Evolutionary conservation across 2,329 filamentous ascomycete species (phyloP).

Genomic region (Harringtonia aguacate): DNA sequence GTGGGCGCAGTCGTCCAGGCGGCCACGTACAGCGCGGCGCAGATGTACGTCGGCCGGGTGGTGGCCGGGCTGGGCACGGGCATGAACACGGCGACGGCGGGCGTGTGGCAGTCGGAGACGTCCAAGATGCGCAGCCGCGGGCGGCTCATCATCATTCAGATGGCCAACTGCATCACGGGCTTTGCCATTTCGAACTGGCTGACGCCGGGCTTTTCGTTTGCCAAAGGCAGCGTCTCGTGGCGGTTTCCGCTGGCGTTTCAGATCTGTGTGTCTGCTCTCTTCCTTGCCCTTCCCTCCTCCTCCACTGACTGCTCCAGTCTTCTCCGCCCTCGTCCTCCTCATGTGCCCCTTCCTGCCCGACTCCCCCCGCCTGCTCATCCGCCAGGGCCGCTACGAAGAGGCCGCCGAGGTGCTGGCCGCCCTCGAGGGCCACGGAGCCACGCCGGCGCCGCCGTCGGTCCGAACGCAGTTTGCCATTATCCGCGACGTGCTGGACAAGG

Average conservation of each 20-base stretch:
- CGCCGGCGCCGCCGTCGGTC: background rate
- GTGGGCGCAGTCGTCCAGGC: constrained; percentile 8
- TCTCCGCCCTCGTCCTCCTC: background rate
- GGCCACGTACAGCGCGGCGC: constrained; percentile 3
- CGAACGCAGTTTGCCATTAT: constrained; percentile 1
- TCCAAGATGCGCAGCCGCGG: constrained; percentile 14
- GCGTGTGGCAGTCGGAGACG: constrained; percentile 4
- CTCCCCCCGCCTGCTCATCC: constrained; percentile 1
- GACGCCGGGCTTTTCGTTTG: constrained; percentile 12
- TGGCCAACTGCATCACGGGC: constrained; percentile 22
- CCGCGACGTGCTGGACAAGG: background rate
- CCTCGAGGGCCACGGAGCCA: constrained; percentile 1
- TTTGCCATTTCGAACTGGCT: constrained; percentile 26
- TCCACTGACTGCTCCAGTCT: background rate
- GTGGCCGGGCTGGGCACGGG: constrained; percentile 1
- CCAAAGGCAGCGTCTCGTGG: constrained; percentile 11
- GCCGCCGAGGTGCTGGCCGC: constrained; percentile 1
- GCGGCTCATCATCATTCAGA: constrained; percentile 15
- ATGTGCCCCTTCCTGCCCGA: constrained; percentile 3
- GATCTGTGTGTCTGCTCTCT: background rate
- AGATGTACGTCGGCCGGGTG: constrained; percentile 3
- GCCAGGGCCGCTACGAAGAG: background rate
- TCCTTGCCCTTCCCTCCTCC: too few species aligned
- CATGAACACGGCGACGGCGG: constrained; percentile 3
- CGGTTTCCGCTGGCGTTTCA: constrained; percentile 17